Conservation (phyloP, 208 protist species). For the Leishmania tropica region DNA sequence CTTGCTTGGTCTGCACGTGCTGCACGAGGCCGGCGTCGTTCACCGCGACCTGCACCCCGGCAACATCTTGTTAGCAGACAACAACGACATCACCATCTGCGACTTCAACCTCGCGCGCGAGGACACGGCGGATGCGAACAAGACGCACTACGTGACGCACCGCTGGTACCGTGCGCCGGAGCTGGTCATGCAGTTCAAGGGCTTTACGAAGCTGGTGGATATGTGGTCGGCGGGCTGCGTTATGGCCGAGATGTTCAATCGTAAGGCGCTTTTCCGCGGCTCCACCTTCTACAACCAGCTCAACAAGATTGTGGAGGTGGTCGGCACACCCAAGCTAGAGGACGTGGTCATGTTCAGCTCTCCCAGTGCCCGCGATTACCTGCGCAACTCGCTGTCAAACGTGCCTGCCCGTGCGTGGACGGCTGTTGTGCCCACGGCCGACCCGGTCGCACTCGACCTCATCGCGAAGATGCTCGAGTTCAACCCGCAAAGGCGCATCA, state of each 20-base stretch:
- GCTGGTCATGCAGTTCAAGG: conserved; percentile 96
- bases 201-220: conserved; percentile 92
- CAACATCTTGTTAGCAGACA: conserved; percentile 89
- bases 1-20: conserved; percentile 93
- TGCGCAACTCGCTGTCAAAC: conserved; percentile 76
- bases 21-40: conserved; percentile 91
- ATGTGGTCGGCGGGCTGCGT: conserved; percentile 92
- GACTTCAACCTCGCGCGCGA: conserved; percentile 97
- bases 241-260: conserved; percentile 92
- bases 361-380: conserved; percentile 82
- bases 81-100: conserved; percentile 95
- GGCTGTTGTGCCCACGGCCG: conserved; percentile 68
- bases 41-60: conserved; percentile 93
- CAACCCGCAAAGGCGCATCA: conserved; percentile 85
- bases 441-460: conserved; percentile 77
- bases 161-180: conserved; percentile 98
- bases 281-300: conserved; percentile 94
- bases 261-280: conserved; percentile 90
- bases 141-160: conserved; percentile 95
- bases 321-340: conserved; percentile 90
- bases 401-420: conserved; percentile 54
- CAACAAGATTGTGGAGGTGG: conserved; percentile 92
- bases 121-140: conserved; percentile 81
- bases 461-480: conserved; percentile 84
- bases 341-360: conserved; percentile 91